phyloP scores from a whole-genome alignment of 495 filamentous ascomycete genomes.

The Peziza echinospora region DNA sequence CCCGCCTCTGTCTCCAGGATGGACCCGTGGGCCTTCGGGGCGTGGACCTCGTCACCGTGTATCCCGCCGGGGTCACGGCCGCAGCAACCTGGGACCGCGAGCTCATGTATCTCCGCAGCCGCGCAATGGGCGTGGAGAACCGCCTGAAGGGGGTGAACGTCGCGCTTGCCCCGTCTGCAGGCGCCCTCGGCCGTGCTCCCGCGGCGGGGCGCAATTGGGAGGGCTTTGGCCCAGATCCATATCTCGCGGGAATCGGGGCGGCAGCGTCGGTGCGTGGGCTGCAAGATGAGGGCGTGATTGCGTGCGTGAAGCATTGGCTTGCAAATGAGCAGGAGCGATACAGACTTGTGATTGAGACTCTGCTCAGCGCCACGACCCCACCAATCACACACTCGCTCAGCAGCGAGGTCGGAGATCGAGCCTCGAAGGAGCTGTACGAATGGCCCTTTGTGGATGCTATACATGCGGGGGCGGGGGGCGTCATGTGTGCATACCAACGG shows the following conservation, averaged over 20 bases:
- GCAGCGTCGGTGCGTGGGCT: constrained; percentile 33
- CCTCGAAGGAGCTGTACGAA: constrained; percentile 46
- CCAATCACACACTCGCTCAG: constrained; percentile 18
- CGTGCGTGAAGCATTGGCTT: constrained; percentile 38
- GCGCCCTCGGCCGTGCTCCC: constrained; percentile 35
- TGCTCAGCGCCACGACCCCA: constrained; percentile 17
- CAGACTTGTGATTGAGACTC: constrained; percentile 6
- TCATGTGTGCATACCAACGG: constrained; percentile 46
- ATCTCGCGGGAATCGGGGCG: constrained; percentile 32
- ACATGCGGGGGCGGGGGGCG: constrained; percentile 33
- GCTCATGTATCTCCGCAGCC: constrained; percentile 36
- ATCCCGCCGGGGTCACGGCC: constrained; percentile 32
- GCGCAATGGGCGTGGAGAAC: constrained; percentile 36
- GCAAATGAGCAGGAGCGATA: constrained; percentile 24
- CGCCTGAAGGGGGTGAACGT: constrained; percentile 41
- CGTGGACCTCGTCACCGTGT: constrained; percentile 31
- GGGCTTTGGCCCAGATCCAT: constrained; percentile 43
- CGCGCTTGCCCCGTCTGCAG: constrained; percentile 27
- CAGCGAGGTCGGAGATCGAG: constrained; percentile 39
- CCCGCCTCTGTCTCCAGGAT: constrained; percentile 33
- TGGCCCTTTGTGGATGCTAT: constrained; percentile 50
- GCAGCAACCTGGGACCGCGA: constrained; percentile 22
- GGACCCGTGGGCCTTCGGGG: constrained; percentile 32
- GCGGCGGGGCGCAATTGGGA: constrained; percentile 45
- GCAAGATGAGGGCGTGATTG: constrained; percentile 35